Conservation (phyloP, 306 rosid genomes). For the Medicago lupulina region DNA sequence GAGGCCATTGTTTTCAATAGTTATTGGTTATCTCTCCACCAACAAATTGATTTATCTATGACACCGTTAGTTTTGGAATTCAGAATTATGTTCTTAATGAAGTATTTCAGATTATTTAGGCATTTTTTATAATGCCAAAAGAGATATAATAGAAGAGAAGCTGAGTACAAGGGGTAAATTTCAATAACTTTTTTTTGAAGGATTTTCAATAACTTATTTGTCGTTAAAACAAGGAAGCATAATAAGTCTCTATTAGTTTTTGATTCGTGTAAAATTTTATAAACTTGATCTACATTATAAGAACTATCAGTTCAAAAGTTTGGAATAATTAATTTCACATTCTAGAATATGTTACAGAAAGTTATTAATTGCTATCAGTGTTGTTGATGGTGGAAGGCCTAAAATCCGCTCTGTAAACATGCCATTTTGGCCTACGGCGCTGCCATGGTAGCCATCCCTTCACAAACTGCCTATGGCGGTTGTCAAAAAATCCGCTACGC, state of each 20-base stretch:
- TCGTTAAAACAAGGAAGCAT: not conserved
- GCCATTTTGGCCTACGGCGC: not conserved
- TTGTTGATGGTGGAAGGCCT: not conserved
- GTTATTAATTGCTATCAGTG: not conserved
- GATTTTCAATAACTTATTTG: not conserved
- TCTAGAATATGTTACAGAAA: not conserved
- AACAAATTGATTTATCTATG: not conserved
- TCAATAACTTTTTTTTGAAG: too few relatives aligned
- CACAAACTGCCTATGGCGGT: not conserved
- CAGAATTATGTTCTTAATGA: not conserved
- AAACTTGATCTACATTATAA: constrained; percentile 7
- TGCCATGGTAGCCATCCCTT: not conserved
- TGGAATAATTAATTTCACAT: not conserved
- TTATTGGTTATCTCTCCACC: not conserved
- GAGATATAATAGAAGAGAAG: too few relatives aligned
- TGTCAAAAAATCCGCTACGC: too few relatives aligned
- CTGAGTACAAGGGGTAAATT: not conserved
- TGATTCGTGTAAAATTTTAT: not conserved
- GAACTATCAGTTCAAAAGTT: not conserved
- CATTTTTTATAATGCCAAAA: not conserved
- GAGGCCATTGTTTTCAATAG: constrained; percentile 1
- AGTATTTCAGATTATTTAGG: not conserved
- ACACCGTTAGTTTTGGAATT: not conserved
- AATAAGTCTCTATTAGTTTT: not conserved
- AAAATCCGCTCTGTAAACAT: not conserved